Evolutionary conservation across 352 stramenopile genomes (phyloP).

Genomic region (Pythium oligandrum): DNA sequence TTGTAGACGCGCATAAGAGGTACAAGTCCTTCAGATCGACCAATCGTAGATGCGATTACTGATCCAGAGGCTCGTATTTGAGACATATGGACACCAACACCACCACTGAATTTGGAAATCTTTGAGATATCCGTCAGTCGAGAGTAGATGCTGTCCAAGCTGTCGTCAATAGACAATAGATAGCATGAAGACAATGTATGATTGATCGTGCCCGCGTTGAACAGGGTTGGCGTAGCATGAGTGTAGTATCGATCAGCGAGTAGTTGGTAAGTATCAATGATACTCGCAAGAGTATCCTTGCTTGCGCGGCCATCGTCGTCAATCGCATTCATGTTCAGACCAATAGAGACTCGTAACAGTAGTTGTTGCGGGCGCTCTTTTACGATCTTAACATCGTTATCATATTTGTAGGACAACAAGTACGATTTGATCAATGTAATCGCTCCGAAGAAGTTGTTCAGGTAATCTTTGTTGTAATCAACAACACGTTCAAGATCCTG

Average conservation of each 20-base stretch:
- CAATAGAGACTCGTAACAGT: constrained; percentile 92
- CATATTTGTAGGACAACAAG: constrained; percentile 85
- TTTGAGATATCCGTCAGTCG: constrained; percentile 92
- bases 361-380: constrained; percentile 95
- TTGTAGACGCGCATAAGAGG: constrained; percentile 96
- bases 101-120: constrained; percentile 94
- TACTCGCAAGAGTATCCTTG: no score
- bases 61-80: constrained; percentile 87
- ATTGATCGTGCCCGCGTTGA: constrained; percentile 90
- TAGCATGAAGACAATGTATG: constrained; percentile 94
- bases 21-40: constrained; percentile 94
- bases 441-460: constrained; percentile 94
- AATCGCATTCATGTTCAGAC: constrained; percentile 92
- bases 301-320: constrained; percentile 65
- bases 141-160: constrained; percentile 96
- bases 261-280: constrained; percentile 93
- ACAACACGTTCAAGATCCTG: constrained; percentile 91
- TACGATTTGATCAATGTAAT: constrained; percentile 94
- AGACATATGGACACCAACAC: constrained; percentile 92
- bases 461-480: constrained; percentile 90
- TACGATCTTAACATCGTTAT: constrained; percentile 33
- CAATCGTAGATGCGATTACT: constrained; percentile 94
- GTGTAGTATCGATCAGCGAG: constrained; percentile 91
- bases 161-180: constrained; percentile 90
- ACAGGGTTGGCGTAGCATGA: constrained; percentile 93